phyloP scores from a whole-genome alignment of 257 asterid species.

The Solanum sejunctum region DNA sequence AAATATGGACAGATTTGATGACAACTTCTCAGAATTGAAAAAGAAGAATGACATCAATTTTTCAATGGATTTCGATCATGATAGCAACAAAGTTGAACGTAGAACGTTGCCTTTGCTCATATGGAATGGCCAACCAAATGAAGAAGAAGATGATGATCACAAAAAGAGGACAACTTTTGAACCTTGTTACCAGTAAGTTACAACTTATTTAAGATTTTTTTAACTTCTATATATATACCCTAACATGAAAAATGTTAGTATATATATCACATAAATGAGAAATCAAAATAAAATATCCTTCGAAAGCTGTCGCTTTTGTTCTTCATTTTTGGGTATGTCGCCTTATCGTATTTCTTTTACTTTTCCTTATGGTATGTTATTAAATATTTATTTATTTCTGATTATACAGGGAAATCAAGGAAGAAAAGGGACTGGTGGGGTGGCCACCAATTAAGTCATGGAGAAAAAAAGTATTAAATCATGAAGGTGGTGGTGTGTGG shows the following conservation, averaged over 20 bases:
- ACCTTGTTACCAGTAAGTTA: neutral
- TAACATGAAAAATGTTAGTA: no score
- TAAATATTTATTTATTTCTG: no score
- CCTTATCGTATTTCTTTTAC: neutral
- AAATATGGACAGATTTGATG: neutral
- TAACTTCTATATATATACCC: no score
- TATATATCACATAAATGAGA: no score
- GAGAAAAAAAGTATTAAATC: slow-evolving; percentile 33
- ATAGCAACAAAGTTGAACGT: neutral
- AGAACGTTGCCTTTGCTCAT: slow-evolving; percentile 28
- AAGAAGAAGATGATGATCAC: neutral
- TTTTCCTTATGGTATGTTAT: no score
- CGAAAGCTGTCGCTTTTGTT: no score
- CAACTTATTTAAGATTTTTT: no score
- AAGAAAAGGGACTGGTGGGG: slow-evolving; percentile 21
- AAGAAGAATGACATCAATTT: neutral
- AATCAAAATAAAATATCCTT: no score
- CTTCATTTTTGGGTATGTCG: no score
- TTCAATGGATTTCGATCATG: neutral
- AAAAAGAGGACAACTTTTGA: slow-evolving; percentile 1
- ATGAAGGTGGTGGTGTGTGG: slow-evolving; percentile 21
- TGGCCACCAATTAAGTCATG: slow-evolving; percentile 56
- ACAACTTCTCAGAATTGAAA: neutral
- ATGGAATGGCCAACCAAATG: slow-evolving; percentile 13
- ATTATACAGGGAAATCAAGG: slow-evolving; percentile 7